Base-by-base conservation (phyloP, 148 eudicot species). In the Polygonum maritimum region DNA sequence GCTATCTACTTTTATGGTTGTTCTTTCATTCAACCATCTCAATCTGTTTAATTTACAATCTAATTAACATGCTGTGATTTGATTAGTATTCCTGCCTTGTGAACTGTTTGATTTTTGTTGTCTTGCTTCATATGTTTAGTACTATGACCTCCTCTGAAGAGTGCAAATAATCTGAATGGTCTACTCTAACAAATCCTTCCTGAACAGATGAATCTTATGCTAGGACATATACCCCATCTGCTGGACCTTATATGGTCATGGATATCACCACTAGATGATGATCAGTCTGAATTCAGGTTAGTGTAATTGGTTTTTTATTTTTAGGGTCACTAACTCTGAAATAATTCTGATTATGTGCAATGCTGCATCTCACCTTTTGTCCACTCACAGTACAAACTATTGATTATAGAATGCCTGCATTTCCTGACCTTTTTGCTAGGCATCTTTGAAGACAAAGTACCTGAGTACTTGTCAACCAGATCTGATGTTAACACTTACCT, bases 121-220 rank as follows among this genome's bases (percentile, higher is more conserved):
- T 26, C 31, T 26, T 26, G 31, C 31, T 26, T 26, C 31, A 26
- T 26, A 26, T 62, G 10, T 31, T 9, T 31, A 26, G 38, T 62
- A 62, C 36, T 62, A 26, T 62, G 71, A 36, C 15, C 35, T 67
- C 38, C 71, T 67, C 16, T 67, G 45, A 36, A 36, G 71, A 36
- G 45, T 16, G 15, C 71, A 14, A 35, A 36, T 36, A 35, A 41
- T 16, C 3, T 36, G 9, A 67, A 35, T 38, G 71, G n/a, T 67
- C 71, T 35, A 35, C 1, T 67, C 5, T 67, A 35, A 38, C 7
- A 10, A 35, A 5, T 67, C 11, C 11, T 67, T 67, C 11, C 77
- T 84, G 79, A 65, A 76, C 96, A 94, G 98, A 95, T 90, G 96
- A 89, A 85, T 85, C 97, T 95, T 67, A 92, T 95, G 96, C 75